Evolutionary conservation across 768 basidiomycete genomes (phyloP).

Genomic region (Tricholoma matsutake): DNA sequence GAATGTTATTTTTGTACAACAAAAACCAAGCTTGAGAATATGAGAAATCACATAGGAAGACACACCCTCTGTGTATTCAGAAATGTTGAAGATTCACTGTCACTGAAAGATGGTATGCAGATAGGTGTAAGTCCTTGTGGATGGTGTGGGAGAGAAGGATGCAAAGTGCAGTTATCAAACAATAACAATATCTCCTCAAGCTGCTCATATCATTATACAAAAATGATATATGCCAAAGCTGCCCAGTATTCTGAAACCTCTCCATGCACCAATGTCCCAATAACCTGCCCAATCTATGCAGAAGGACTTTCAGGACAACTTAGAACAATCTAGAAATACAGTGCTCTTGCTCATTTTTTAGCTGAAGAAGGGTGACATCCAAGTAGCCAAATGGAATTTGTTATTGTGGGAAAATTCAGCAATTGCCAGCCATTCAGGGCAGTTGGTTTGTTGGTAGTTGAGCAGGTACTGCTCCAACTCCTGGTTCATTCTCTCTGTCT

Average conservation of each 20-base stretch:
- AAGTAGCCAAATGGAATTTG: no score
- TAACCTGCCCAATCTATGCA: not conserved
- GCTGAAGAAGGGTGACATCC: not conserved
- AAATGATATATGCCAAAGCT: not conserved
- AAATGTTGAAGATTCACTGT: not conserved
- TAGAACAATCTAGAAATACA: constrained; percentile 2
- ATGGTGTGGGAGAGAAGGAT: constrained; percentile 2
- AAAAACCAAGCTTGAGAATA: not conserved
- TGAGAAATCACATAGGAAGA: constrained; percentile 2
- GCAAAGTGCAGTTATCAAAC: not conserved
- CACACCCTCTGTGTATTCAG: not conserved
- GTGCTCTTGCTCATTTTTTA: not conserved
- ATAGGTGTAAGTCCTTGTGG: not conserved
- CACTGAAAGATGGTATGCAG: not conserved
- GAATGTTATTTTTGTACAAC: not conserved
- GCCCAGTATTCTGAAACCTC: not conserved
- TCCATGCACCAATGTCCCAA: not conserved
- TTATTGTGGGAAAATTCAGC: no score
- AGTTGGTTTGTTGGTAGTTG: no score
- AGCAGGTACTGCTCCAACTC: no score
- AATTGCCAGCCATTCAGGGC: no score
- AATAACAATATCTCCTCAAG: not conserved
- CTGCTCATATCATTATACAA: no score
- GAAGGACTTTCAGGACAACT: not conserved
- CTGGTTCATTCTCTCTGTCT: no score